phyloP scores from a whole-genome alignment of 192 early-diverging fungal species.

The Linnemannia schmuckeri region DNA sequence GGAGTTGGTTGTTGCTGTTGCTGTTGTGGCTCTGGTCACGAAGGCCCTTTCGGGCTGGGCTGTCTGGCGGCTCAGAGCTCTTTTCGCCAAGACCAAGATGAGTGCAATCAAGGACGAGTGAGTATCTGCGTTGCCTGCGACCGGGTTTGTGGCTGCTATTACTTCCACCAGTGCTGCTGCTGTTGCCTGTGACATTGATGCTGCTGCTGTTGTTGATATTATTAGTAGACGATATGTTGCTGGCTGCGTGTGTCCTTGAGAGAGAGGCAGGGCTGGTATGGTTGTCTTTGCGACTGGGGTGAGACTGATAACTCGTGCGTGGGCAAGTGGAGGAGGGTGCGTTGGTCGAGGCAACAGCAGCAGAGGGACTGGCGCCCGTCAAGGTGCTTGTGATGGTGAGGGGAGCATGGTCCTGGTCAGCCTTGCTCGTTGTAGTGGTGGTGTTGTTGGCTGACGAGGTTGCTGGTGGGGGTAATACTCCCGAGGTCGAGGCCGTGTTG shows the following conservation, averaged over 20 bases:
- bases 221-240: background rate
- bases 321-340: background rate
- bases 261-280: conserved; percentile 31
- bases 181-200: background rate
- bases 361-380: background rate
- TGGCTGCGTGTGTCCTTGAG: conserved; percentile 5
- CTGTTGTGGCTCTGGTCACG: conserved; percentile 16
- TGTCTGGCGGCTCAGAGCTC: conserved; percentile 34
- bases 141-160: background rate
- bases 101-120: conserved; percentile 45
- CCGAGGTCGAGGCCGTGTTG: background rate
- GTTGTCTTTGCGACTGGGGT: conserved; percentile 43
- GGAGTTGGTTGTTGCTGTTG: no score
- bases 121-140: conserved; percentile 23
- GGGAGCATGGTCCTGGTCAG: background rate
- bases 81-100: conserved; percentile 49
- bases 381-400: background rate
- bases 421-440: background rate
- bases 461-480: background rate
- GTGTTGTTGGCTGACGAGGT: background rate
- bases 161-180: background rate
- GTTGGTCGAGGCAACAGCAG: background rate
- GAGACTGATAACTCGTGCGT: conserved; percentile 11
- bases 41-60: conserved; percentile 34
- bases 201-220: background rate